phyloP scores from a whole-genome alignment of 2,329 filamentous ascomycete species.

The Fusarium coicis region DNA sequence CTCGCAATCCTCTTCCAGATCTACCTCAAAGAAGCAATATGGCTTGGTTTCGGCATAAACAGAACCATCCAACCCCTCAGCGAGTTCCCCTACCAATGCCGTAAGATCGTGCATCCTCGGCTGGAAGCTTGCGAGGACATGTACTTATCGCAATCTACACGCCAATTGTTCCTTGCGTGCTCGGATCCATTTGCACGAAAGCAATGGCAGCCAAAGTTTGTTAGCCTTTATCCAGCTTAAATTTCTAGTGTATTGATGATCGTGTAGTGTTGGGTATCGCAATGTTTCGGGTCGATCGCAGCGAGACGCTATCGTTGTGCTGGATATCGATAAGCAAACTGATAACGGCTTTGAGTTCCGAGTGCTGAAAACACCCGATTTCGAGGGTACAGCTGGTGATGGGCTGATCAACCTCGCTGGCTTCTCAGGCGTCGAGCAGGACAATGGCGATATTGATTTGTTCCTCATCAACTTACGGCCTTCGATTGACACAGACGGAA shows the following conservation, averaged over 20 bases:
- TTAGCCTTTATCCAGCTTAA: neutral
- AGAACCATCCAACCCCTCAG: conserved; percentile 31
- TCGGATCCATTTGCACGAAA: conserved; percentile 30
- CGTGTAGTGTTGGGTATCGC: conserved; percentile 21
- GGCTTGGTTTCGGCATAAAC: conserved; percentile 38
- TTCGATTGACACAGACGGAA: conserved; percentile 17
- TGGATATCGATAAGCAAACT: conserved; percentile 48
- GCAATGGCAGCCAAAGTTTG: conserved; percentile 39
- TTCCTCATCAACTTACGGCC: conserved; percentile 34
- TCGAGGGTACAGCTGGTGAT: conserved; percentile 46
- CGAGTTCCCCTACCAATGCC: conserved; percentile 43
- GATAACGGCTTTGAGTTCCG: conserved; percentile 35
- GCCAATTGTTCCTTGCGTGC: conserved; percentile 41
- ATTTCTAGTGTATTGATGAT: neutral
- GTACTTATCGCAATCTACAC: conserved; percentile 39
- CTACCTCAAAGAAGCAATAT: conserved; percentile 37
- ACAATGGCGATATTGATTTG: conserved; percentile 25
- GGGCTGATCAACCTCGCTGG: conserved; percentile 46
- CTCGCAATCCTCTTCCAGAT: conserved; percentile 40
- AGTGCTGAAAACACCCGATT: conserved; percentile 42
- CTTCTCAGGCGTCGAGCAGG: conserved; percentile 44
- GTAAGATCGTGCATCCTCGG: conserved; percentile 24
- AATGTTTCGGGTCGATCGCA: conserved; percentile 46
- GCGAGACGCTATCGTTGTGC: conserved; percentile 46
- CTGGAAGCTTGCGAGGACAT: conserved; percentile 44